Conservation (phyloP, 73 alveolate genomes). For the Stentor roeselii region DNA sequence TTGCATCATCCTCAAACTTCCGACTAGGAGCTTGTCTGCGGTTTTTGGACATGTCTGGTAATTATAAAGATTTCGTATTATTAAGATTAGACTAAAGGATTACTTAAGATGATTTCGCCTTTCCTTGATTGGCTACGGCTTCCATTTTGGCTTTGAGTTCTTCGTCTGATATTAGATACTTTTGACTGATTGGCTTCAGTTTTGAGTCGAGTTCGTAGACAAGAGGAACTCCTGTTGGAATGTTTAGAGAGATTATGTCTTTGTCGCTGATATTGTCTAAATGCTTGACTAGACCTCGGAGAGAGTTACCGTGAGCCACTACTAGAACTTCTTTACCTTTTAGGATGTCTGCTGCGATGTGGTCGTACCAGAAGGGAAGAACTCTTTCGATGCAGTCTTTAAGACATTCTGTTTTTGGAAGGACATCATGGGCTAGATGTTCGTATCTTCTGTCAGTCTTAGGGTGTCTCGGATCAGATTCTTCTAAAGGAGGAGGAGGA, state of each 20-base stretch:
- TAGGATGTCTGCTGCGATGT: slow-evolving; percentile 71
- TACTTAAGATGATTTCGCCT: no score
- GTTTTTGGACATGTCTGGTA: not conserved
- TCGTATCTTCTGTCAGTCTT: slow-evolving; percentile 57
- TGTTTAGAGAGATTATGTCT: slow-evolving; percentile 59
- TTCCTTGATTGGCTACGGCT: no score
- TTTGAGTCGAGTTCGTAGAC: slow-evolving; percentile 94
- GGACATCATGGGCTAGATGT: slow-evolving; percentile 71
- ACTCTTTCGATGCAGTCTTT: slow-evolving; percentile 89
- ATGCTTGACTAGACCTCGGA: slow-evolving; percentile 95
- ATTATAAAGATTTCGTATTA: no score
- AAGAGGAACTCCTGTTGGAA: slow-evolving; percentile 96
- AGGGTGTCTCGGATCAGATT: slow-evolving; percentile 69
- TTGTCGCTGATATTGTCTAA: slow-evolving; percentile 85
- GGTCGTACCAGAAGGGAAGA: slow-evolving; percentile 87
- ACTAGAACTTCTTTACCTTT: slow-evolving; percentile 92
- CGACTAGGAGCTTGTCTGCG: not conserved
- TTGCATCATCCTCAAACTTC: not conserved
- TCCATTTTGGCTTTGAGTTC: slow-evolving; percentile 77
- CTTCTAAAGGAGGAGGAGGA: slow-evolving; percentile 83
- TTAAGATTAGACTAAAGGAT: no score
- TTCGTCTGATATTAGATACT: slow-evolving; percentile 51
- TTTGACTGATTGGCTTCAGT: slow-evolving; percentile 75
- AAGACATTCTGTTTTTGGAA: slow-evolving; percentile 94
- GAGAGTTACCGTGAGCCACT: slow-evolving; percentile 98